Percentiles rank a stretch among this genome's conserved stretches.
These are phyloP conservation scores for Globomyces pollinis-pini DNA, from an alignment of 192 early-diverging fungal species.

Conservation along the genomic window DNA sequence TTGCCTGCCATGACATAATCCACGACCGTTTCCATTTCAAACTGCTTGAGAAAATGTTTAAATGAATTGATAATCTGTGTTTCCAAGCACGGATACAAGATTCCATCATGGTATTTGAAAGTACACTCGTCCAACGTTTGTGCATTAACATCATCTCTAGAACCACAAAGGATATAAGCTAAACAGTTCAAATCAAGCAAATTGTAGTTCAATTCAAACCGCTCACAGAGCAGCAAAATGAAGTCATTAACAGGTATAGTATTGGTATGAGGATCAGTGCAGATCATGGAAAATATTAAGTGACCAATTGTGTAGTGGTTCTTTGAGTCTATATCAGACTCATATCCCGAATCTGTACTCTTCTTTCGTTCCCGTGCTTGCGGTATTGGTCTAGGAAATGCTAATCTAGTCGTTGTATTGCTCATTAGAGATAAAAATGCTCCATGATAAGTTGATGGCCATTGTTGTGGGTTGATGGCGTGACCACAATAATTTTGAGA, in stretches of 20 bases:
- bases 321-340: no score
- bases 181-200: no score
- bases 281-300: no score
- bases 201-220: no score
- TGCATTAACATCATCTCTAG: no score
- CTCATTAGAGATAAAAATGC: neutral
- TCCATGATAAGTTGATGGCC: neutral
- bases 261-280: no score
- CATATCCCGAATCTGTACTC: neutral
- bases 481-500: neutral
- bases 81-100: neutral
- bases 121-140: neutral
- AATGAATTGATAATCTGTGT: neutral
- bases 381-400: neutral
- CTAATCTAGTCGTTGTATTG: neutral
- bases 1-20: neutral
- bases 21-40: neutral
- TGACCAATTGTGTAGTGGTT: no score
- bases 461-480: neutral
- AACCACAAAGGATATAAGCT: no score
- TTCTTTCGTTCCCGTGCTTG: neutral
- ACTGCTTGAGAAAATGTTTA: slow-evolving; percentile 1
- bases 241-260: no score
- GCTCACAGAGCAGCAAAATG: no score
- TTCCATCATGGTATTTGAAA: neutral